These are phyloP conservation scores for Anastatica hierochuntica DNA, from an alignment of 345 rosid species.

Conservation along the genomic window DNA sequence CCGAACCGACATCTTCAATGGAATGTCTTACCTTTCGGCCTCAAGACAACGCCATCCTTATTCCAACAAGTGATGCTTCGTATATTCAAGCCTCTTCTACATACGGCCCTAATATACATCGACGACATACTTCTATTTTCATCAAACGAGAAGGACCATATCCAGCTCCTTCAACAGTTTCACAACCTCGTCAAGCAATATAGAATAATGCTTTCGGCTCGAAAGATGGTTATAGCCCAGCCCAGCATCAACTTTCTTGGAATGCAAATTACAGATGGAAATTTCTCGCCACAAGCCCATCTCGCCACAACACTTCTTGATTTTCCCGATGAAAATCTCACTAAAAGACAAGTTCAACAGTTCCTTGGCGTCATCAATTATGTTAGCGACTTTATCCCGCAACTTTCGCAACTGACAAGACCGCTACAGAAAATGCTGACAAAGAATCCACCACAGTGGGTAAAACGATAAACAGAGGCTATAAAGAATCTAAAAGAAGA, in stretches of 20 bases:
- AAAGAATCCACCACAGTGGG: no score
- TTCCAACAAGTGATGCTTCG: neutral
- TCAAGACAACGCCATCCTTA: neutral
- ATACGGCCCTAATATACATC: neutral
- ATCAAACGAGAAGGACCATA: accelerated
- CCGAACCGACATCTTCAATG: neutral
- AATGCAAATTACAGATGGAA: neutral
- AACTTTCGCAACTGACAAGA: no score
- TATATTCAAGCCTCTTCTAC: neutral
- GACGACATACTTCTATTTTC: neutral
- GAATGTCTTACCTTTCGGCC: neutral
- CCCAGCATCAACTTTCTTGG: neutral
- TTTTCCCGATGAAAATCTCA: neutral
- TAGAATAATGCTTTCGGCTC: neutral
- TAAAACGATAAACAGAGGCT: no score
- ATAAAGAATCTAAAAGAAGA: no score
- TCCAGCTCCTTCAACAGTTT: neutral
- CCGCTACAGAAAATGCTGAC: no score
- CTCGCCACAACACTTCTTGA: neutral
- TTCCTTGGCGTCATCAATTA: no score
- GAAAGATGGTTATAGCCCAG: neutral
- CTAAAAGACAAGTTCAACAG: neutral
- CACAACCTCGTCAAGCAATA: accelerated
- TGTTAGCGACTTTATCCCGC: no score
- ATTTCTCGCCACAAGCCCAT: neutral